These are phyloP conservation scores for Leishmania arabica DNA, from an alignment of 208 protist species.

Conservation along the genomic window DNA sequence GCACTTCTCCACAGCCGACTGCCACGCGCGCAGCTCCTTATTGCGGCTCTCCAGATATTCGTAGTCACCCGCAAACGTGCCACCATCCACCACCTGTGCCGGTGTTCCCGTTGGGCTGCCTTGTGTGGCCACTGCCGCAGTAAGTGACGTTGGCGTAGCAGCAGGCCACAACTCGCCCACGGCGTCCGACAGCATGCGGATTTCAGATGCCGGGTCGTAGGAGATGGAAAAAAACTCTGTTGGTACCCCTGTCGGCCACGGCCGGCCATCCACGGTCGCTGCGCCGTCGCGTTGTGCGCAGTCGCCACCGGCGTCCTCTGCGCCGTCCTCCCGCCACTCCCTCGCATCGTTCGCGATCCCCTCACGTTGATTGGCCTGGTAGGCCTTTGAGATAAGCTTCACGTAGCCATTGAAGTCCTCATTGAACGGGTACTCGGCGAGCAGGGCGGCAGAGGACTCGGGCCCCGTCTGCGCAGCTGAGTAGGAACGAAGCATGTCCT, in stretches of 20 bases:
- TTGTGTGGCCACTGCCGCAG: not conserved
- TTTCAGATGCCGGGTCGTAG: conserved; percentile 28
- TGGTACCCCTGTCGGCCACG: conserved; percentile 69
- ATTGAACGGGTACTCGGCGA: conserved; percentile 43
- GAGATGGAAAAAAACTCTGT: conserved; percentile 48
- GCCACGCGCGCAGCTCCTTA: conserved; percentile 73
- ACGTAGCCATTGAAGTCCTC: conserved; percentile 75
- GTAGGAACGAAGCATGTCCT: conserved; percentile 29
- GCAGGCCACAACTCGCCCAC: conserved; percentile 16
- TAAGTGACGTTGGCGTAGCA: not conserved
- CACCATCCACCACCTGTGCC: conserved; percentile 17
- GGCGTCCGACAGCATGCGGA: conserved; percentile 29
- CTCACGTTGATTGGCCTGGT: conserved; percentile 65
- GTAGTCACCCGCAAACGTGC: conserved; percentile 70
- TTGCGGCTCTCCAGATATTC: conserved; percentile 67
- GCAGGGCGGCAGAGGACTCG: conserved; percentile 43
- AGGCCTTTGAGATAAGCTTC: conserved; percentile 61
- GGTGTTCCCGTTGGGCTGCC: not conserved
- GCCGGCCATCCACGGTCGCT: conserved; percentile 29
- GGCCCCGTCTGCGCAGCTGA: conserved; percentile 26
- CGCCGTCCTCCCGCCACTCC: conserved; percentile 27
- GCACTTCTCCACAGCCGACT: conserved; percentile 72
- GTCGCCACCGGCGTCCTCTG: not conserved
- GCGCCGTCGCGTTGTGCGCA: not conserved
- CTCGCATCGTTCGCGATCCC: conserved; percentile 28